phyloP scores from a whole-genome alignment of 495 filamentous ascomycete genomes.

The Antarctomyces pellizariae region DNA sequence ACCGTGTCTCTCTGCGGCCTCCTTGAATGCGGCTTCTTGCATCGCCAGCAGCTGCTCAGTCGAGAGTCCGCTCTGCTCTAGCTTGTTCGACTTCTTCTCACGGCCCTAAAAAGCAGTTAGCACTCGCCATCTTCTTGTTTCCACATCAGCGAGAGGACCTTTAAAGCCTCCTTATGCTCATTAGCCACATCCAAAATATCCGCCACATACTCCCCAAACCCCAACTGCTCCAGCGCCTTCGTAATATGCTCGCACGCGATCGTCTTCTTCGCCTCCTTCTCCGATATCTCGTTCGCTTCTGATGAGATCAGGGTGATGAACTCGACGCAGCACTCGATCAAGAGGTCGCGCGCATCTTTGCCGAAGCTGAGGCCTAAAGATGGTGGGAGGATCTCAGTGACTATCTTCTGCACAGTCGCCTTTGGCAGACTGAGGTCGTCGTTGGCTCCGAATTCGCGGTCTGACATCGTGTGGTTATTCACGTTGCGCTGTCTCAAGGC shows the following conservation, averaged over 20 bases:
- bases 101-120: slow-evolving; percentile 34
- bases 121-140: neutral
- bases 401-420: slow-evolving; percentile 96
- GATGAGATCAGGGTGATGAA: slow-evolving; percentile 95
- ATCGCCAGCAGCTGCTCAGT: slow-evolving; percentile 72
- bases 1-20: slow-evolving; percentile 30
- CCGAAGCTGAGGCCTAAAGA: slow-evolving; percentile 53
- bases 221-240: slow-evolving; percentile 70
- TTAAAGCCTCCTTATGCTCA: slow-evolving; percentile 79
- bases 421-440: slow-evolving; percentile 93
- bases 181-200: slow-evolving; percentile 71
- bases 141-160: slow-evolving; percentile 40
- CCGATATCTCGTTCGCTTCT: slow-evolving; percentile 94
- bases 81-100: slow-evolving; percentile 91
- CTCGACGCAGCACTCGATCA: slow-evolving; percentile 97
- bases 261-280: slow-evolving; percentile 96
- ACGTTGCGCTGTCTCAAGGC: too few relatives aligned
- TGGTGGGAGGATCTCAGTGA: slow-evolving; percentile 69
- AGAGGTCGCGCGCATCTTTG: slow-evolving; percentile 78
- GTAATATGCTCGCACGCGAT: slow-evolving; percentile 94
- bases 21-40: slow-evolving; percentile 77
- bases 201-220: slow-evolving; percentile 73
- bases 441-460: too few relatives aligned
- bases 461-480: too few relatives aligned
- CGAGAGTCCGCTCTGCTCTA: slow-evolving; percentile 76